phyloP scores from a whole-genome alignment of 805 yeast species.

The Saturnispora galanensis region DNA sequence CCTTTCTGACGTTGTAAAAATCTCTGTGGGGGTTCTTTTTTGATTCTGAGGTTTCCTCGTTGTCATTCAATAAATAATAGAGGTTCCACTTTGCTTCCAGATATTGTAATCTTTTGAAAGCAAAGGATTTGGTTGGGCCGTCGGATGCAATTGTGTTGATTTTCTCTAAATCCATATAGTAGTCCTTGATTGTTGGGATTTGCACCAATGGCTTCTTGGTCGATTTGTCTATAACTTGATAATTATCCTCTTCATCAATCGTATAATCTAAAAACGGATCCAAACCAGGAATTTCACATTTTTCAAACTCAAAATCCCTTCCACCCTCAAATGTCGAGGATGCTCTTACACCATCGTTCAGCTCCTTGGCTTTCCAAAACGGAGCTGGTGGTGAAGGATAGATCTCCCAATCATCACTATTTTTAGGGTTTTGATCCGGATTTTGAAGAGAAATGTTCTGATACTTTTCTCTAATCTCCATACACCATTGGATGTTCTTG shows the following conservation, averaged over 20 bases:
- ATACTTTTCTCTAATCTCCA: conserved; percentile 69
- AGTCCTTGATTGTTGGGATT: conserved; percentile 81
- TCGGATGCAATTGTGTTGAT: conserved; percentile 72
- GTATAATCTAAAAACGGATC: conserved; percentile 33
- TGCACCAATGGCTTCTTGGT: conserved; percentile 34
- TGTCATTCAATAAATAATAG: conserved; percentile 80
- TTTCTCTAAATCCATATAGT: conserved; percentile 71
- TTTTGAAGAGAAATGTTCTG: conserved; percentile 62
- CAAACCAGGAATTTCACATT: conserved; percentile 45
- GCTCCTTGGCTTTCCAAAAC: conserved; percentile 43
- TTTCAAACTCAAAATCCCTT: conserved; percentile 43
- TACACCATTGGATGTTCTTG: conserved; percentile 52
- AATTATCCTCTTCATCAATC: conserved; percentile 58
- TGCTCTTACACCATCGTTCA: neutral
- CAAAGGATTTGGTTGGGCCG: conserved; percentile 95
- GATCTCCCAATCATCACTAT: conserved; percentile 59
- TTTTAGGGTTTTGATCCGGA: conserved; percentile 77
- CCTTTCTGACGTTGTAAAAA: conserved; percentile 92
- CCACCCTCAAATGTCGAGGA: conserved; percentile 2
- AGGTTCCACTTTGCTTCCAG: conserved; percentile 95
- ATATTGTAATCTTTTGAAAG: conserved; percentile 86
- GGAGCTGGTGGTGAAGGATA: conserved; percentile 95
- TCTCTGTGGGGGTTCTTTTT: conserved; percentile 95
- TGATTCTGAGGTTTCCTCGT: conserved; percentile 82
- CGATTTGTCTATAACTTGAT: conserved; percentile 31